phyloP scores from a whole-genome alignment of 768 basidiomycete genomes.

The Auriscalpium vulgare region DNA sequence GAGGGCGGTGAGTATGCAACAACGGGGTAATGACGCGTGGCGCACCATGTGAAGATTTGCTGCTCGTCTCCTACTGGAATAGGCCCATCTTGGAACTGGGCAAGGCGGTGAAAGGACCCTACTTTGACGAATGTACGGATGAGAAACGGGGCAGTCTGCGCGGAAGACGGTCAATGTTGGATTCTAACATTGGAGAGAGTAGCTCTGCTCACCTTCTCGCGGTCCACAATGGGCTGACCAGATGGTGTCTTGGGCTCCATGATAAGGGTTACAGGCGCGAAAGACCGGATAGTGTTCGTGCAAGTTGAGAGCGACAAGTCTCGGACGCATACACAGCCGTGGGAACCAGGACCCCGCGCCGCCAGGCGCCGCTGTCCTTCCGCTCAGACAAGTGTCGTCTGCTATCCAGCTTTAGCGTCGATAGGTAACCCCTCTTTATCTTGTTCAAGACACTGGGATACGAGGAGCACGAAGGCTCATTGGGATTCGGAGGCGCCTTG shows the following conservation, averaged over 20 bases:
- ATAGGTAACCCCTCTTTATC: no score
- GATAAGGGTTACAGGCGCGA: conserved; percentile 5
- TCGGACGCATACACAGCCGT: no score
- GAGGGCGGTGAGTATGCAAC: not conserved
- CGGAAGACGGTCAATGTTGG: not conserved
- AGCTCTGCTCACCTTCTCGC: conserved; percentile 43
- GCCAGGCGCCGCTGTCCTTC: no score
- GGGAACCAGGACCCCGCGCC: no score
- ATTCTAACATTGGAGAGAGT: not conserved
- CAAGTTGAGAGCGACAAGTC: no score
- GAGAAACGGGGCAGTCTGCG: conserved; percentile 72
- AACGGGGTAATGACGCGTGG: not conserved
- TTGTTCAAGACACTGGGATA: no score
- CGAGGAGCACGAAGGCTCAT: no score
- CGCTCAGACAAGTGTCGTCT: no score
- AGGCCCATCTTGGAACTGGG: conserved; percentile 69
- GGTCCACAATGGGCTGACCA: conserved; percentile 39
- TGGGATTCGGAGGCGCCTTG: no score
- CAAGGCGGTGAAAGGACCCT: conserved; percentile 65
- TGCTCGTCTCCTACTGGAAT: conserved; percentile 77
- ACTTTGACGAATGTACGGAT: conserved; percentile 79
- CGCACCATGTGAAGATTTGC: conserved; percentile 74
- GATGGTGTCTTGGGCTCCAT: conserved; percentile 36
- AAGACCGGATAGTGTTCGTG: no score
- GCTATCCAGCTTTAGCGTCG: no score